Evolutionary conservation across 345 rosid species (phyloP).

Genomic region (Orychophragmus violaceus): DNA sequence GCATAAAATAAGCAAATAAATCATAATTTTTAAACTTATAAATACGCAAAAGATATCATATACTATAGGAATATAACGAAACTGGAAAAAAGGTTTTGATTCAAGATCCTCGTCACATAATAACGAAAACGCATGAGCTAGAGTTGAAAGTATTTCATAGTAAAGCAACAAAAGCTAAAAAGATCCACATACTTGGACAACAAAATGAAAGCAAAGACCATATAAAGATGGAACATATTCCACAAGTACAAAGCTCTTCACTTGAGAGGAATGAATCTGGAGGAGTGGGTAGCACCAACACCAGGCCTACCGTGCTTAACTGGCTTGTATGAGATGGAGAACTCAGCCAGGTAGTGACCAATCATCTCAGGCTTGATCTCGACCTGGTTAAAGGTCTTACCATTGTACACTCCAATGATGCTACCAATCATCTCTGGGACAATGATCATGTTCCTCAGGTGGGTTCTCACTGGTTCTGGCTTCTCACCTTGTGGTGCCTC

Average conservation of each 20-base stretch:
- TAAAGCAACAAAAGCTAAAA: background rate
- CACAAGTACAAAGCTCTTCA: constrained; percentile 23
- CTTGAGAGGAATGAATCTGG: constrained; percentile 95
- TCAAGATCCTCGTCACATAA: background rate
- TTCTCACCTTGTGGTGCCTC: constrained; percentile 96
- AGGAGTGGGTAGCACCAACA: constrained; percentile 96
- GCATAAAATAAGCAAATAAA: too few species aligned
- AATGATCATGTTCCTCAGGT: constrained; percentile 82
- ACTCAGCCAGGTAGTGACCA: constrained; percentile 75
- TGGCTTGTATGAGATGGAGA: constrained; percentile 84
- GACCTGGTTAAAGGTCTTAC: constrained; percentile 90
- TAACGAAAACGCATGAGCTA: background rate
- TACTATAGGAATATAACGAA: background rate
- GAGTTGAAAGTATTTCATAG: constrained; percentile 2
- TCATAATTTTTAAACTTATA: too few species aligned
- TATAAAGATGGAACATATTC: background rate
- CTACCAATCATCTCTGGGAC: constrained; percentile 99
- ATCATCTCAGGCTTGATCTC: constrained; percentile 99
- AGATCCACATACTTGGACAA: constrained; percentile 2
- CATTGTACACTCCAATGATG: constrained; percentile 86
- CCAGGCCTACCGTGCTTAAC: constrained; percentile 98
- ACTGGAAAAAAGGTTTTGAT: constrained; percentile 5
- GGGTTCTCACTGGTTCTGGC: constrained; percentile 92
- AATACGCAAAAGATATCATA: too few species aligned
- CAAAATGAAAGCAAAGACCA: background rate